Percentiles rank a stretch among this genome's conserved stretches.
These are phyloP conservation scores for Amborella trichopoda DNA, from an alignment of 164 flowering plant species.

Conservation along the genomic window DNA sequence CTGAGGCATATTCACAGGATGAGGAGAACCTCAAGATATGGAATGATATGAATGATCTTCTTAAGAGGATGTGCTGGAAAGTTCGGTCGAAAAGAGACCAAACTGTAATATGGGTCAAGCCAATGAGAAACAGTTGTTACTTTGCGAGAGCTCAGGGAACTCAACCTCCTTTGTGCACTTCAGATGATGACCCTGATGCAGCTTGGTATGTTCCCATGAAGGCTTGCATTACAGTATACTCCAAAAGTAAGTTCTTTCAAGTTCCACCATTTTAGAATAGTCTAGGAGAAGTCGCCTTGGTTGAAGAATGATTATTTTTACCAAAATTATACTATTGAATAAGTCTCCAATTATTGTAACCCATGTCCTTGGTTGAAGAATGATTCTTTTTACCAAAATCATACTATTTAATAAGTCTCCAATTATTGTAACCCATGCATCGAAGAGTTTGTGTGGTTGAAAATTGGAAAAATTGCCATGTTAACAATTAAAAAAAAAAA, in stretches of 20 bases:
- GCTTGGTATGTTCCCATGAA: constrained; percentile 71
- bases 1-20: constrained; percentile 78
- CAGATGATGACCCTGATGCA: constrained; percentile 65
- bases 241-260: constrained; percentile 41
- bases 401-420: too few relatives aligned
- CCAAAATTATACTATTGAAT: too few relatives aligned
- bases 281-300: too few relatives aligned
- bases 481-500: too few relatives aligned
- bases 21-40: constrained; percentile 48
- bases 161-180: constrained; percentile 47
- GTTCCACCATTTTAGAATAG: neutral
- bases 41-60: constrained; percentile 51
- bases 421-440: too few relatives aligned
- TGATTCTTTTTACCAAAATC: too few relatives aligned
- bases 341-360: too few relatives aligned
- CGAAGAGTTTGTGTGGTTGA: too few relatives aligned
- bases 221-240: constrained; percentile 67
- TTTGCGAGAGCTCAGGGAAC: constrained; percentile 43
- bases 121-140: constrained; percentile 60
- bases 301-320: too few relatives aligned
- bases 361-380: too few relatives aligned
- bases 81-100: constrained; percentile 59
- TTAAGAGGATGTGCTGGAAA: constrained; percentile 78
- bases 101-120: constrained; percentile 76
- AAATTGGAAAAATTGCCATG: too few relatives aligned